These are phyloP conservation scores for Cytospora piceae DNA, from an alignment of 2,329 filamentous ascomycete genomes.

Conservation along the genomic window DNA sequence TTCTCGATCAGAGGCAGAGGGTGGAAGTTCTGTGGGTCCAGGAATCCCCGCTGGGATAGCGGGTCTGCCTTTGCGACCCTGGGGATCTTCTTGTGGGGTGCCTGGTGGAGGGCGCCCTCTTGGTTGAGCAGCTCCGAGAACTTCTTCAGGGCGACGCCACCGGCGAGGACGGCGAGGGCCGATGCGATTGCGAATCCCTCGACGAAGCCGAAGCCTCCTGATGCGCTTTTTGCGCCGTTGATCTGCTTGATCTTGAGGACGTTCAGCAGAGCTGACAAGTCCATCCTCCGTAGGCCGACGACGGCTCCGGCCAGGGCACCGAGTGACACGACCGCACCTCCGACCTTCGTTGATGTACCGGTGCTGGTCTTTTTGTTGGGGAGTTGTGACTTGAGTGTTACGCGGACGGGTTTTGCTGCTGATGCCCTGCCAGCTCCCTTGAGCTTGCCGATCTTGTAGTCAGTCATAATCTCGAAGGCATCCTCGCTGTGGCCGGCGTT, in stretches of 20 bases:
- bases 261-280: constrained; percentile 32
- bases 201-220: constrained; percentile 40
- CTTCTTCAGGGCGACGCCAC: constrained; percentile 38
- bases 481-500: constrained; percentile 80
- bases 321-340: constrained; percentile 22
- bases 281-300: constrained; percentile 21
- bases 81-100: constrained; percentile 46
- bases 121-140: constrained; percentile 40
- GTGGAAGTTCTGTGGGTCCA: constrained; percentile 54
- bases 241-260: constrained; percentile 15
- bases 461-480: constrained; percentile 48
- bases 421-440: constrained; percentile 36
- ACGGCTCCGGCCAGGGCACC: constrained; percentile 24
- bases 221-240: constrained; percentile 12
- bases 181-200: constrained; percentile 45
- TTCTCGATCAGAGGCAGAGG: constrained; percentile 49
- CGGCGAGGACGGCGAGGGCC: constrained; percentile 39
- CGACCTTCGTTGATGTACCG: constrained; percentile 17
- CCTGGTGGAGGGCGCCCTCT: constrained; percentile 41
- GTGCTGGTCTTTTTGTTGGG: constrained; percentile 6
- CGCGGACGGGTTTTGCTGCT: constrained; percentile 19
- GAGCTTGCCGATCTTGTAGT: constrained; percentile 44
- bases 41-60: constrained; percentile 49
- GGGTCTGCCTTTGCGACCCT: constrained; percentile 44
- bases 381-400: constrained; percentile 20